Base-by-base conservation (phyloP, 75 land plant species). In the Cunninghamia lanceolata region DNA sequence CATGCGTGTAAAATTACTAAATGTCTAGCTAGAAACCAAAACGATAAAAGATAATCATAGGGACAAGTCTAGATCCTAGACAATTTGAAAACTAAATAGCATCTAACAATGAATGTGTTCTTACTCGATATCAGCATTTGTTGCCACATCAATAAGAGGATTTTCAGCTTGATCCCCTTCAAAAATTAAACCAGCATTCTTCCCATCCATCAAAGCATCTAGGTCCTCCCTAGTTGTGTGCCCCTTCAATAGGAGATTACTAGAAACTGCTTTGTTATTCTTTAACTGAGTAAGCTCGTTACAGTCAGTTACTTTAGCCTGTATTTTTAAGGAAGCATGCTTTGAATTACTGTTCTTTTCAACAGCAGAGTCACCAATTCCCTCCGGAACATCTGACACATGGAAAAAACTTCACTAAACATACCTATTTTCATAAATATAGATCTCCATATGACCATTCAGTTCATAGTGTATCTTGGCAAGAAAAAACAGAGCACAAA, bases 321-420 rank as follows among this genome's bases (percentile, higher is more conserved):
- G 80, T 77, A 40, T 15, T 77, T 40, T 77, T 39, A 77, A 77
- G 80, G 80, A 39, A 77, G 45, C 80, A 39, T 77, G 80, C 80
- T 77, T 77, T 77, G 80, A 77, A 77, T 77, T 77, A 77, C 80
- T 77, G 80, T 77, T 39, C 45, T 77, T 77, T 77, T 77, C 80
- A 77, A 77, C 80, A 77, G 80, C 80, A 77, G 80, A 77, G 45
- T 39, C 45, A 40, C 80, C 80, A 77, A 77, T 77, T 77, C 43
- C 45, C 1, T 39, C 80, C 1, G 80, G 80, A 77, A 40, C 80
- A 77, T 77, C 80, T 77, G 80, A 39, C 80, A 77, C 80, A 77
- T 25, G 28, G 80, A 25, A 77, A 42, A 77, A 77, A 25, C 43
- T 40, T 77, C 80, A 77, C 80, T 39, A 77, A 39, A 40, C 80